A percentile compares a stretch with the other conserved stretches of the same genome.
Conservation (phyloP, 352 stramenopile species). For the Phytophthora melonis region DNA sequence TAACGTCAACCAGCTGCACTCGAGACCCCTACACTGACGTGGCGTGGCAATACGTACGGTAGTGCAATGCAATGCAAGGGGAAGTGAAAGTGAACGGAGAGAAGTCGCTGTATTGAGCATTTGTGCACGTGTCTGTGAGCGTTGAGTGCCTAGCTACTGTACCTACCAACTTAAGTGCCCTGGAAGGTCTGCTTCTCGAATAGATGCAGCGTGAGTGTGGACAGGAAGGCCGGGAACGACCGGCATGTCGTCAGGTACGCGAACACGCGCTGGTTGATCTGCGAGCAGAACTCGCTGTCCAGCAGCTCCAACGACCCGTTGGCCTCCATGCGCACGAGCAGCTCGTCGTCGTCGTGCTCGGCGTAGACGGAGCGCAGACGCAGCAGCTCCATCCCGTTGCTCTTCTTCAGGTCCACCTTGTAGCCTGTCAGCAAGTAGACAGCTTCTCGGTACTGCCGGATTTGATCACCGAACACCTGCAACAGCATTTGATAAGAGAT, state of each 20-base stretch:
- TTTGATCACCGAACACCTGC: conserved; percentile 89
- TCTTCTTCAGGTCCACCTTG: conserved; percentile 90
- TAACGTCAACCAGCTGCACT: conserved; percentile 14
- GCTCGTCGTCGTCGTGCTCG: conserved; percentile 84
- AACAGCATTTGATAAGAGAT: conserved; percentile 1
- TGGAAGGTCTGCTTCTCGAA: conserved; percentile 94
- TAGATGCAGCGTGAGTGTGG: conserved; percentile 87
- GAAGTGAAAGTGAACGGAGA: no score
- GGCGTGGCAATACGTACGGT: conserved; percentile 1
- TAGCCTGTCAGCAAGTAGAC: conserved; percentile 91
- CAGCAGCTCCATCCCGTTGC: conserved; percentile 79
- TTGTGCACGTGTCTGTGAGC: conserved; percentile 18
- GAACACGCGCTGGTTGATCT: conserved; percentile 59
- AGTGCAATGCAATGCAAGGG: neutral
- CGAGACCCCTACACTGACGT: neutral
- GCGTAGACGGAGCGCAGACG: conserved; percentile 85
- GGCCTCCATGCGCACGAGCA: conserved; percentile 87
- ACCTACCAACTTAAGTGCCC: conserved; percentile 44
- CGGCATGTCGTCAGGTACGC: conserved; percentile 67
- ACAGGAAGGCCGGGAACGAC: conserved; percentile 91
- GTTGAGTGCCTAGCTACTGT: neutral
- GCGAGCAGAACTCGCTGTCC: conserved; percentile 78
- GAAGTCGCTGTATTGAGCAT: conserved; percentile 14
- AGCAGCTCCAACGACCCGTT: conserved; percentile 83
- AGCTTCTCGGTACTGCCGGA: conserved; percentile 89